Base-by-base conservation (phyloP, 192 early-diverging fungal species). In the Linnemannia exigua region DNA sequence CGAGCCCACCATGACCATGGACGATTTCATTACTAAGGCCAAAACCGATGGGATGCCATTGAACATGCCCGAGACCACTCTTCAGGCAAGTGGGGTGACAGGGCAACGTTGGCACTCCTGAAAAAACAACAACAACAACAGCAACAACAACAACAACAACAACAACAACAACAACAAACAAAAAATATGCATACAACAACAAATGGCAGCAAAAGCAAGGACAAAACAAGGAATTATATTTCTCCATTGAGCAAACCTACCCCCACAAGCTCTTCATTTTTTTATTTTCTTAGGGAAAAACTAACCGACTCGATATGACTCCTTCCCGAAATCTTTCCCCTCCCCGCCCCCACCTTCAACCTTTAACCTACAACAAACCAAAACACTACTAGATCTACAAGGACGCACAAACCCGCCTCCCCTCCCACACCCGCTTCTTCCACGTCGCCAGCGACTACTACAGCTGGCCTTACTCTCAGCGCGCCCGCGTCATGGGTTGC, bases 381-480 rank as follows among this genome's bases (percentile, higher is more conserved):
- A n/a, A n/a, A n/a, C n/a, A n/a, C n/a, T n/a, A n/a, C n/a, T 66
- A 86, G 84, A 71, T 86, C 66, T 76, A 79, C 70, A 76, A 80
- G 7, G 84, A 86, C 17, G 84, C 84, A 2, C 69, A 86, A 25
- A 69, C 36, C 12, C 78, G 79, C 7, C 72, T 88, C 22, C 74
- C 75, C n/a, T n/a, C 67, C 20, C 72, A 87, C 41, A 77, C 88
- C 50, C 90, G 93, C 9, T 93, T 96, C 79, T 94, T 92, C 85
- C 90, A 93, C 52, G 97, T 98, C 11, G 92, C 93, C 46, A 75
- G 88, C 20, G 90, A 93, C 85, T 98, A 96, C 74, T 98, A 98
- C 88, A 79, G 88, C 5, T 98, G 97, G 97, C 87, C 92, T 28
- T 82, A 94, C 8, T 89, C 95, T 74, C 87, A 92, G 35, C 92